These are phyloP conservation scores for Arctium lappa DNA, from an alignment of 129 eudicot genomes.

Conservation along the genomic window DNA sequence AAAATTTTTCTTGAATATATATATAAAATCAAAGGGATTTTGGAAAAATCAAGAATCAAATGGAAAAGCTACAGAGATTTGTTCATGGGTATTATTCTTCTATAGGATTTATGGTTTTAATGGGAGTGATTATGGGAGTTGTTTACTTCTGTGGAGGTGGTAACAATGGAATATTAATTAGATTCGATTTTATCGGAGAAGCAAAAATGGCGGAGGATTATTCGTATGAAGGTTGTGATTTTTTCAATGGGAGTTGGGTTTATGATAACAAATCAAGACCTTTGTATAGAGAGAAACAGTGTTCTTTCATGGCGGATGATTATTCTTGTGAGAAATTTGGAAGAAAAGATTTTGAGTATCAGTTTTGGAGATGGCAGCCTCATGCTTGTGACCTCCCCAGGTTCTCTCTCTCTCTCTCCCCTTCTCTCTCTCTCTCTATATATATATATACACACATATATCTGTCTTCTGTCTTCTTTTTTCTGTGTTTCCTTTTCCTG, in stretches of 20 bases:
- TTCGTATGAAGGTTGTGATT: slow-evolving; percentile 40
- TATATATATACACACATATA: not conserved
- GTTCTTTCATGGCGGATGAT: slow-evolving; percentile 62
- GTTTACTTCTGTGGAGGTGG: slow-evolving; percentile 31
- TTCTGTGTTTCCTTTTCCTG: too few species aligned
- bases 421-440: not conserved
- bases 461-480: not conserved
- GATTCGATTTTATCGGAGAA: not conserved
- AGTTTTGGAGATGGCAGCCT: slow-evolving; percentile 79
- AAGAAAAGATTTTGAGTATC: slow-evolving; percentile 51
- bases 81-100: slow-evolving; percentile 25
- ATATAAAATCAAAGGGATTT: not conserved
- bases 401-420: slow-evolving; percentile 27
- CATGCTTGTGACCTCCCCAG: slow-evolving; percentile 65
- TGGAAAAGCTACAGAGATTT: slow-evolving; percentile 26
- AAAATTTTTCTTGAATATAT: not conserved
- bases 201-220: slow-evolving; percentile 11
- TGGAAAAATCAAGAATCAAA: not conserved
- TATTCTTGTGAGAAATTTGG: slow-evolving; percentile 65
- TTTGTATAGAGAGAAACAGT: slow-evolving; percentile 46
- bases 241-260: slow-evolving; percentile 65
- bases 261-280: slow-evolving; percentile 56
- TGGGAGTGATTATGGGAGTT: slow-evolving; percentile 27
- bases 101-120: slow-evolving; percentile 22
- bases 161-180: not conserved